Evolutionary conservation across 78 protist species (phyloP).

Genomic region (Blattamonas nauphoetae): DNA sequence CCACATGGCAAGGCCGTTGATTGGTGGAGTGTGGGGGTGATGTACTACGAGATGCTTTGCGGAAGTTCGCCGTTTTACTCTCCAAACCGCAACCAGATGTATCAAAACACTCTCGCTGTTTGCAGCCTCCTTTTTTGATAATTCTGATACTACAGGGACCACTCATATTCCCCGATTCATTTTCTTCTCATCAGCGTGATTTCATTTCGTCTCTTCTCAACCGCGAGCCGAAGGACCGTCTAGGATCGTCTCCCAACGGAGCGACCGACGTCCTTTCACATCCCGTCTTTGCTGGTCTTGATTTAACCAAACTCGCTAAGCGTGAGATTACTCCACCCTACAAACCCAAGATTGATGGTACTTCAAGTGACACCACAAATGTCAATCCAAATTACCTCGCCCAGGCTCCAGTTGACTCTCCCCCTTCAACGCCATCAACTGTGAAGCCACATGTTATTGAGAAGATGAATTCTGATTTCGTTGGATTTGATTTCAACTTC

Average conservation of each 20-base stretch:
- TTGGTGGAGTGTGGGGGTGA: slow-evolving; percentile 8
- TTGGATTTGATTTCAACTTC: background rate
- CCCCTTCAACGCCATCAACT: background rate
- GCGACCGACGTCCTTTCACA: background rate
- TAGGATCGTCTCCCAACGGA: background rate
- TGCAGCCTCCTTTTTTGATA: background rate
- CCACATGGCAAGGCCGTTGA: slow-evolving; percentile 15
- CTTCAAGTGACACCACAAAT: background rate
- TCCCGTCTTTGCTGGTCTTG: background rate
- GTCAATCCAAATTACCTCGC: background rate
- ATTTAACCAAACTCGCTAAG: background rate
- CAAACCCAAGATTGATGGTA: background rate
- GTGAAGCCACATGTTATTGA: background rate
- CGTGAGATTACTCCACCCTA: background rate
- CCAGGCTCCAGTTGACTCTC: background rate
- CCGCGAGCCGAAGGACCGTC: background rate
- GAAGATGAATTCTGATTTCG: background rate
- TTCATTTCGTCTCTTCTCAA: background rate
- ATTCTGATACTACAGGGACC: too few species aligned
- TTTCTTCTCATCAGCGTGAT: background rate
- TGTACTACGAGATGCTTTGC: background rate
- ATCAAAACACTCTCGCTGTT: background rate
- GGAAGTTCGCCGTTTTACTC: background rate
- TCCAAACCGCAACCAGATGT: slow-evolving; percentile 14
- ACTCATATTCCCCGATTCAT: background rate